Base-by-base conservation (phyloP, 768 basidiomycete species). In the Russula sp. region DNA sequence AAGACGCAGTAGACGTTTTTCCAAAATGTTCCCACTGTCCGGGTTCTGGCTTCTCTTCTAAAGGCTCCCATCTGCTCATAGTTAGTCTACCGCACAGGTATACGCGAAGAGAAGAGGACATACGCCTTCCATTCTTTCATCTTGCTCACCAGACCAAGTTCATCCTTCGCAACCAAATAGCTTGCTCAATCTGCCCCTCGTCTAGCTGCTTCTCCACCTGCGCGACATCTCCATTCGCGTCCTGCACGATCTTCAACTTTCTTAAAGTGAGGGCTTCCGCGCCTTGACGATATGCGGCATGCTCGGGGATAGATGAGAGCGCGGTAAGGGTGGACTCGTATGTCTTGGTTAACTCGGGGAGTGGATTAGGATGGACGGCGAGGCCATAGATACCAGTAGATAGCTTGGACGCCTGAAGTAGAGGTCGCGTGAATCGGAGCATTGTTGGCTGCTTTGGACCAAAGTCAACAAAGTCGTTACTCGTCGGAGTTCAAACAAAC, bases 51-150 rank as follows among this genome's bases (percentile, higher is more conserved):
- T 85, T 87, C 73, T 92, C 89, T 72, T 88, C 88, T 66, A 97
- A 77, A 18, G 90, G 81, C 74, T 96, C 94, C 94, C 93, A 97
- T 44, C 95, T 66, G 57, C 26, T 5, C 16, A 18, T 11, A 28
- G 55, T 65, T n/a, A 65, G 60, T 28, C 32, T 3, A 13, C 55
- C 8, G 55, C 18, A 52, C 10, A n/a, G 48, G 52, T 36, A 52
- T 7, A 57, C 7, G 52, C 22, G 18, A 48, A 55, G 56, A 32
- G 56, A 32, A 59, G 22, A 22, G n/a, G 59, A 88, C 94, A 75
- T 75, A 98, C 95, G 90, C 84, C 78, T 95, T 96, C 94, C 93
- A 98, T 72, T 94, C 89, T n/a, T 88, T 72, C 88, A 97, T 90
- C 76, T 90, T 90, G 36, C 78, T 78, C 5, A 81, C 90, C 44